Percentiles rank a stretch among this genome's conserved stretches.
Evolutionary conservation across 2,329 filamentous ascomycete genomes (phyloP).

Genomic region (Cercospora nicotianae): DNA sequence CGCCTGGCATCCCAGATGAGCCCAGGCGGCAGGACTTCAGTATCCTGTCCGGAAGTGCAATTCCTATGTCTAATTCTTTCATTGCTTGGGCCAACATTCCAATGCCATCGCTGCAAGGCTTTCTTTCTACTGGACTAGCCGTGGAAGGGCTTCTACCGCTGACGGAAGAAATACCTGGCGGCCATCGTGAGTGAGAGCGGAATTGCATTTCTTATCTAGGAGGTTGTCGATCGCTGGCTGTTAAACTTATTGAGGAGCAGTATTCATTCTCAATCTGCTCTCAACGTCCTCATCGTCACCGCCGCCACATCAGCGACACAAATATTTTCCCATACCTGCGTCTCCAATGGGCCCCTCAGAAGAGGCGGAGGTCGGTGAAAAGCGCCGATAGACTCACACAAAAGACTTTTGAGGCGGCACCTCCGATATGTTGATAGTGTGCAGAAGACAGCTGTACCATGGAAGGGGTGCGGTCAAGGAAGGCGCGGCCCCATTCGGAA

Average conservation of each 20-base stretch:
- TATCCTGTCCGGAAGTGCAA: too few relatives aligned
- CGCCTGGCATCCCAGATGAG: neutral
- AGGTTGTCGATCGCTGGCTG: neutral
- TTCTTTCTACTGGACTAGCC: neutral
- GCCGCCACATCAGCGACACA: neutral
- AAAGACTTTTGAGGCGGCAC: neutral
- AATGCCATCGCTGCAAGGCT: neutral
- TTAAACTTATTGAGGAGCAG: neutral
- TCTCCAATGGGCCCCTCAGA: neutral
- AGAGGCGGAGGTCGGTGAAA: neutral
- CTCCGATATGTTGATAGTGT: neutral
- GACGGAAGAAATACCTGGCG: neutral
- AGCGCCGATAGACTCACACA: neutral
- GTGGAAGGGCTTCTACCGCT: neutral
- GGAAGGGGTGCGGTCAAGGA: neutral
- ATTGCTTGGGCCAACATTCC: neutral
- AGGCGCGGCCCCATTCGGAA: neutral
- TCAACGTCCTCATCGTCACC: neutral
- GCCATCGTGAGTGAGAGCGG: neutral
- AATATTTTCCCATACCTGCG: neutral
- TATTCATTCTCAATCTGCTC: neutral
- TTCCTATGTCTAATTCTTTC: neutral
- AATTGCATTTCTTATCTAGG: neutral
- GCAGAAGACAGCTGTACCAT: neutral
- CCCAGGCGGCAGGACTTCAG: neutral